phyloP scores from a whole-genome alignment of 208 protist species.

The Phytomonas francai region DNA sequence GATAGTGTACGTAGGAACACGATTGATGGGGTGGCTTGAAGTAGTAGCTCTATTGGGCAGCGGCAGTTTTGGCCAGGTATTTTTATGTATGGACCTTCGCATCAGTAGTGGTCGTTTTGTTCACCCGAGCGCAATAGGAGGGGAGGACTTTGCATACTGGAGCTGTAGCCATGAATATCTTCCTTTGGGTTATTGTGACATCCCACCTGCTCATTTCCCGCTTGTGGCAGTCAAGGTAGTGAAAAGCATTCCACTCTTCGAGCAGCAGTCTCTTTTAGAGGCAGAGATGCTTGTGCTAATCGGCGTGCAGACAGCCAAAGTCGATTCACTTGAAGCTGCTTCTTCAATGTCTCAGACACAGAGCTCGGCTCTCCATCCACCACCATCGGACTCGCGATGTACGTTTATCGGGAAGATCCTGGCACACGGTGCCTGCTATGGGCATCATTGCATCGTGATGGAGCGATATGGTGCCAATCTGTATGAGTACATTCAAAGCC shows the following conservation, averaged over 20 bases:
- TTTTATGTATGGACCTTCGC: constrained; percentile 80
- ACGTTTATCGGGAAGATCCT: constrained; percentile 54
- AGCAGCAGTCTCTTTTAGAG: constrained; percentile 75
- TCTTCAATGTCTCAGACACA: background rate
- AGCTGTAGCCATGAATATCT: constrained; percentile 74
- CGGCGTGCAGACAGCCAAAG: constrained; percentile 40
- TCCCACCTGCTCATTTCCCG: constrained; percentile 38
- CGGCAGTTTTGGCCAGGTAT: constrained; percentile 82
- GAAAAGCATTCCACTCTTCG: constrained; percentile 60
- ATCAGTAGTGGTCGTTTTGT: constrained; percentile 58
- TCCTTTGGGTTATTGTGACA: constrained; percentile 60
- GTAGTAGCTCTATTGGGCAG: constrained; percentile 69
- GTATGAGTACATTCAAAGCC: constrained; percentile 81
- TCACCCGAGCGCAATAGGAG: constrained; percentile 55
- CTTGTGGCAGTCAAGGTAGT: constrained; percentile 84
- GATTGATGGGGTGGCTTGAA: constrained; percentile 75
- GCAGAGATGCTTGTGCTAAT: constrained; percentile 84
- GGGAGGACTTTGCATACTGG: constrained; percentile 81
- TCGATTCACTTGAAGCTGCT: background rate
- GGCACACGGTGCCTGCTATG: constrained; percentile 68
- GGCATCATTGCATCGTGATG: constrained; percentile 88
- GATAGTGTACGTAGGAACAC: constrained; percentile 77
- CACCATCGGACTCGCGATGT: constrained; percentile 51
- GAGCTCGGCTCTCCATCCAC: constrained; percentile 18
- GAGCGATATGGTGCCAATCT: constrained; percentile 89